Evolutionary conservation across 2,329 filamentous ascomycete species (phyloP), one percentile per base, ranked within the genome.

Genomic region (Colletotrichum sp.): DNA sequence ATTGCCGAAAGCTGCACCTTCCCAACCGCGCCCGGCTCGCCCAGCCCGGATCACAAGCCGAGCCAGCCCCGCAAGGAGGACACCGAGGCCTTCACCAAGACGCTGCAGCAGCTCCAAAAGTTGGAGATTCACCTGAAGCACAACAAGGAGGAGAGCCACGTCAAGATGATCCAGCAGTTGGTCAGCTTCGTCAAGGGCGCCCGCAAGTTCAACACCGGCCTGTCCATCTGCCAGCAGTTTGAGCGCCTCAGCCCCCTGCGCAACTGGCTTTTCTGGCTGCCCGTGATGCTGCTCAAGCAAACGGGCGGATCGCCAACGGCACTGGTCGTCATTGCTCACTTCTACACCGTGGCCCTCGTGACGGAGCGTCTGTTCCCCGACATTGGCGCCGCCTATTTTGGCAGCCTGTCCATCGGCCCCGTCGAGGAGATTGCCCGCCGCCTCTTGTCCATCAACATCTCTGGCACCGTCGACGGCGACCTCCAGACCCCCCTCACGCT

Each of bases 221-320:
- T 94, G 78, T 92, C 93, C 29, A 92, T 96, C 29, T 93, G 95
- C 78, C 93, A 98, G 82, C 95, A 98, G 82, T 99, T 98, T 83
- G 94, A 96, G 81, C 94, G 96, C 78, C 91, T 99, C 13, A 96
- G 98, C 78, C 93, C 95, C 12, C 90, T 99, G 75, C 92, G 96
- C 71, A 95, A 95, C 80, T 98, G 96, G 96, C 91, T 99, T 19
- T 98, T 99, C 86, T 99, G 96, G 96, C 92, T 98, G 71, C 97
- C 97, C 1, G 93, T 98, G 39, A 92, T 93, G 79, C 94, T 96
- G 80, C 90, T 98, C 30, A 94, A 96, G 82, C 92, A 93, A 78
- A 94, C 93, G 63, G 92, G 93, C 67, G 92, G 92, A 44, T 95
- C 96, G 79, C 91, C 95, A 29, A 95, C 92, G 76, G 94, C 95